phyloP scores from a whole-genome alignment of 306 rosid genomes.

The Crataegus laevigata region DNA sequence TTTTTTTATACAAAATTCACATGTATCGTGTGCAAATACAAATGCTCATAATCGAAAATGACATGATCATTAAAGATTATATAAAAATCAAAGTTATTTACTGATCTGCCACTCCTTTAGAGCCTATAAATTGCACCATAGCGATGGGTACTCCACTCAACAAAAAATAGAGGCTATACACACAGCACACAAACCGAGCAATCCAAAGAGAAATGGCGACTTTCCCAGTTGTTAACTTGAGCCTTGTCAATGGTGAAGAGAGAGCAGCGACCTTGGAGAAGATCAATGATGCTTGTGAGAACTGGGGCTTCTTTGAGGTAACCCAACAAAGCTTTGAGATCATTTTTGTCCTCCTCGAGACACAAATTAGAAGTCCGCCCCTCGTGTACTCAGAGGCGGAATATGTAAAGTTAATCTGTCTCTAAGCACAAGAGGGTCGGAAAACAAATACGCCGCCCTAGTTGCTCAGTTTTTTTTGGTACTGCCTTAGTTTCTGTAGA shows the following conservation, averaged over 20 bases:
- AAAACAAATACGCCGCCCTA: background rate
- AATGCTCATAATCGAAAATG: too few species aligned
- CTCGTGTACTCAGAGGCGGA: background rate
- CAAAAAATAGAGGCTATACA: background rate
- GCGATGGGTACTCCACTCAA: conserved; percentile 7
- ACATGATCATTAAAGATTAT: too few species aligned
- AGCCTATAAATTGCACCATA: conserved; percentile 49
- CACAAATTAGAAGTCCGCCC: background rate
- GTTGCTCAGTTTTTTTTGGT: background rate
- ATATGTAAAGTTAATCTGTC: too few species aligned
- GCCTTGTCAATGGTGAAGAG: conserved; percentile 53
- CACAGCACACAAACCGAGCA: background rate
- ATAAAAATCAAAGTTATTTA: background rate
- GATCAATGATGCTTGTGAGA: conserved; percentile 82
- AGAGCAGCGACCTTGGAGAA: conserved; percentile 54
- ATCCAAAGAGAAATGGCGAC: conserved; percentile 24
- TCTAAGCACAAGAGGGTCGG: background rate
- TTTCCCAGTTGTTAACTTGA: conserved; percentile 79
- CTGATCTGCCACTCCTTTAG: background rate
- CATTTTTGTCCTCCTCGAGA: background rate
- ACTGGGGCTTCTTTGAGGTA: conserved; percentile 99
- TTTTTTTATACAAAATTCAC: too few species aligned
- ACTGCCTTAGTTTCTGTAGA: background rate
- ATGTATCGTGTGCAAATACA: too few species aligned
- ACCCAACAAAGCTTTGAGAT: background rate